Conservation (phyloP, 495 filamentous ascomycete species). For the Penicillium dipodomyicola region DNA sequence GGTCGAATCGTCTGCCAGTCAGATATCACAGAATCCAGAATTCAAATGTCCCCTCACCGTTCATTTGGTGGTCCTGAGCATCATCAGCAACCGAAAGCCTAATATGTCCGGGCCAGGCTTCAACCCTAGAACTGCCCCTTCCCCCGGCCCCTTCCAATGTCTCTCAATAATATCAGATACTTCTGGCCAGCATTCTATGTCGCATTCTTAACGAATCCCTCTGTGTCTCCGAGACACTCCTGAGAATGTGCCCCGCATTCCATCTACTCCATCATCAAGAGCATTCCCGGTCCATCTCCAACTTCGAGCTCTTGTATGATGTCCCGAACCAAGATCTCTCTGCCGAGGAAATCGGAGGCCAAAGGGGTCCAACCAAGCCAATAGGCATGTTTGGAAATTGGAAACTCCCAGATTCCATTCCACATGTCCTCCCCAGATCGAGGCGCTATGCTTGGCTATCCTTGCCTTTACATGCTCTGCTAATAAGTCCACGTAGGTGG, state of each 20-base stretch:
- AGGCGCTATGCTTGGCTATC: constrained; percentile 19
- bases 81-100: neutral
- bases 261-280: constrained; percentile 5
- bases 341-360: neutral
- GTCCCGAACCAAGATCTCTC: constrained; percentile 2
- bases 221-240: constrained; percentile 7
- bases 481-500: neutral
- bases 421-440: constrained; percentile 18
- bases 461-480: constrained; percentile 15
- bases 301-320: constrained; percentile 9
- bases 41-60: neutral
- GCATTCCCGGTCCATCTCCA: constrained; percentile 18
- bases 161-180: constrained; percentile 1
- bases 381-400: neutral
- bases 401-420: constrained; percentile 22
- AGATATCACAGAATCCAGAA: neutral
- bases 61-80: neutral
- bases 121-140: neutral
- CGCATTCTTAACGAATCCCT: constrained; percentile 2
- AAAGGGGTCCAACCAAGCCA: constrained; percentile 3
- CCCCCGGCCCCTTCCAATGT: neutral
- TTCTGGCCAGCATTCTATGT: neutral
- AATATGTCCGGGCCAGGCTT: neutral
- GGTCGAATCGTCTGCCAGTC: neutral
- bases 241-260: constrained; percentile 26